A percentile compares a stretch with the other conserved stretches of the same genome.
These are phyloP conservation scores for Agrocybe pediades DNA, from an alignment of 768 basidiomycete genomes.

Conservation along the genomic window DNA sequence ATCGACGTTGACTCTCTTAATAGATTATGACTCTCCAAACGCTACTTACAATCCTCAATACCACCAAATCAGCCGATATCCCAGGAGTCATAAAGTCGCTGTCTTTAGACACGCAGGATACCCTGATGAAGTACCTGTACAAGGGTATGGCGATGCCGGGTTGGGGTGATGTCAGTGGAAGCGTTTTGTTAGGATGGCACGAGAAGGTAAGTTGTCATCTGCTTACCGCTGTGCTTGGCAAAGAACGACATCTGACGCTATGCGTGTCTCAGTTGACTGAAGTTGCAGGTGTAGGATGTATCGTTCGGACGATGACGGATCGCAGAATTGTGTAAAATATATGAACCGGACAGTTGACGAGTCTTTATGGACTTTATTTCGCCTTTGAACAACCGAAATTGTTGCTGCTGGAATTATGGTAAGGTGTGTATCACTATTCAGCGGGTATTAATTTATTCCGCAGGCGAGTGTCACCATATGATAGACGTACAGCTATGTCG, in stretches of 20 bases:
- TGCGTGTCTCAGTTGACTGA: constrained; percentile 72
- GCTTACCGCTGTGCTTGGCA: neutral
- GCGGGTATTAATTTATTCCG: too few species aligned
- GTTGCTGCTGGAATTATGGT: too few species aligned
- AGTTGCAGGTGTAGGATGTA: constrained; percentile 91
- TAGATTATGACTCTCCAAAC: constrained; percentile 81
- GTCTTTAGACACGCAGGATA: constrained; percentile 78
- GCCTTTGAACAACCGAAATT: neutral
- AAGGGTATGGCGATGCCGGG: constrained; percentile 86
- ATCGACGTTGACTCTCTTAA: neutral
- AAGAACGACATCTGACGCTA: neutral
- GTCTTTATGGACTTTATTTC: neutral
- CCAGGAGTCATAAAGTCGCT: constrained; percentile 71
- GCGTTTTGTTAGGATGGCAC: constrained; percentile 85
- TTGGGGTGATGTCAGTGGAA: constrained; percentile 61
- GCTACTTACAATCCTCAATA: constrained; percentile 88
- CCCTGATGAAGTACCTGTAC: constrained; percentile 97
- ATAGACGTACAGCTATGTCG: too few species aligned
- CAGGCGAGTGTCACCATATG: too few species aligned
- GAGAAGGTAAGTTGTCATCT: constrained; percentile 75
- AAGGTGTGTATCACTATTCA: too few species aligned
- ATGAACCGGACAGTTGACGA: neutral
- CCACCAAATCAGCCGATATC: constrained; percentile 89
- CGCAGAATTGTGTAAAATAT: constrained; percentile 47
- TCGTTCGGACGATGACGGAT: constrained; percentile 79